These are phyloP conservation scores for Ilex paraguariensis DNA, from an alignment of 305 asterid genomes.

Conservation along the genomic window DNA sequence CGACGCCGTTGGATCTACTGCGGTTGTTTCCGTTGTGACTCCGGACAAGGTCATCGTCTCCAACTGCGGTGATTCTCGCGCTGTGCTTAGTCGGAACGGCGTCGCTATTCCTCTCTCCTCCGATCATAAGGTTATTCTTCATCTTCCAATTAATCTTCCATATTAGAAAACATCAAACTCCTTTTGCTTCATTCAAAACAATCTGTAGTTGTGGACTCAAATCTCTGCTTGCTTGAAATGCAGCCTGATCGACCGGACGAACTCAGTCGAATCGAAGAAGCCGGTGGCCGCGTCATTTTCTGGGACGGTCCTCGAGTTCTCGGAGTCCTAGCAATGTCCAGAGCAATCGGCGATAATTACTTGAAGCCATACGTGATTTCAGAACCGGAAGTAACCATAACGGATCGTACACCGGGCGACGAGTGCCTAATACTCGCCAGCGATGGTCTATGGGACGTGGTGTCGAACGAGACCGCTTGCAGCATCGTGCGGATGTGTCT, in stretches of 20 bases:
- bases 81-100: conserved; percentile 84
- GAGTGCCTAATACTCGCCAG: conserved; percentile 76
- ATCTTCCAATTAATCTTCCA: too few species aligned
- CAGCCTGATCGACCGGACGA: conserved; percentile 95
- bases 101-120: conserved; percentile 69
- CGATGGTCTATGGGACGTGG: conserved; percentile 93
- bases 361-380: conserved; percentile 79
- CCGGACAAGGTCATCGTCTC: conserved; percentile 72
- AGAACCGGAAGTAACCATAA: conserved; percentile 78
- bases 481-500: conserved; percentile 85
- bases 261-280: conserved; percentile 59
- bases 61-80: conserved; percentile 93
- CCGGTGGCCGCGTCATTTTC: conserved; percentile 90
- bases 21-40: conserved; percentile 70
- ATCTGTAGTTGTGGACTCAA: too few species aligned
- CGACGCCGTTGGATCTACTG: conserved; percentile 96
- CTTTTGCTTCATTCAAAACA: too few species aligned
- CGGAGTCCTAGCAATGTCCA: conserved; percentile 92
- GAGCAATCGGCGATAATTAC: conserved; percentile 87
- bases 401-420: conserved; percentile 54
- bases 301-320: conserved; percentile 92
- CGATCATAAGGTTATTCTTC: conserved; percentile 66
- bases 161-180: too few species aligned
- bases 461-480: conserved; percentile 85
- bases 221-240: not conserved